Conservation (phyloP, 2,329 filamentous ascomycete genomes). For the Aspergillus sp. region DNA sequence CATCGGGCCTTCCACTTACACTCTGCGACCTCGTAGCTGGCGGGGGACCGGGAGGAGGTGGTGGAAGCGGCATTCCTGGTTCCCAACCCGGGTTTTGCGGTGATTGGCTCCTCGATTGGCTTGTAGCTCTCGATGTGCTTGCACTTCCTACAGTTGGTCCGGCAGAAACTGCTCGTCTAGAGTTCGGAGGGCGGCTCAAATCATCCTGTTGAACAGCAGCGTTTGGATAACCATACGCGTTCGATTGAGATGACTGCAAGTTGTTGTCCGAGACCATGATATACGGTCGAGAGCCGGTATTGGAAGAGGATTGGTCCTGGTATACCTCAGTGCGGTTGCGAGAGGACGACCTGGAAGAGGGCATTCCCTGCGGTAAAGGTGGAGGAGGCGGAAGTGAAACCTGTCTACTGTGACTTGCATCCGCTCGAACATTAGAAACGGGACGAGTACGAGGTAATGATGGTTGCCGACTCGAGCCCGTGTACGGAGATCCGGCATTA, state of each 20-base stretch:
- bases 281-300: slow-evolving; percentile 20
- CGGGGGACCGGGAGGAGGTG: slow-evolving; percentile 48
- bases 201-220: slow-evolving; percentile 21
- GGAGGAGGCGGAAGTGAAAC: slow-evolving; percentile 38
- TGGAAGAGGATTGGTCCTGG: slow-evolving; percentile 20
- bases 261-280: slow-evolving; percentile 24
- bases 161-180: slow-evolving; percentile 47
- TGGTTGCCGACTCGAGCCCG: slow-evolving; percentile 23
- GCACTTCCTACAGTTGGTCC: slow-evolving; percentile 40
- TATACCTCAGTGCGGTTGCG: slow-evolving; percentile 29
- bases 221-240: slow-evolving; percentile 13
- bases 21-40: slow-evolving; percentile 43
- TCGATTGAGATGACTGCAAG: slow-evolving; percentile 20
- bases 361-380: slow-evolving; percentile 31
- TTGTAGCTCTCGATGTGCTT: slow-evolving; percentile 32
- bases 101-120: slow-evolving; percentile 34
- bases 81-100: slow-evolving; percentile 40
- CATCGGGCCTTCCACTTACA: slow-evolving; percentile 34
- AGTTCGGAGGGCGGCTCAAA: slow-evolving; percentile 36
- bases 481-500: slow-evolving; percentile 18
- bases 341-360: slow-evolving; percentile 34
- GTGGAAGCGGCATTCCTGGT: slow-evolving; percentile 48
- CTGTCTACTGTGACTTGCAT: slow-evolving; percentile 28
- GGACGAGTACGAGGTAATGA: slow-evolving; percentile 31
- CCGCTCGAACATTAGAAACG: slow-evolving; percentile 31